phyloP scores from a whole-genome alignment of 2,329 filamentous ascomycete species.

The Penicillium sp. region DNA sequence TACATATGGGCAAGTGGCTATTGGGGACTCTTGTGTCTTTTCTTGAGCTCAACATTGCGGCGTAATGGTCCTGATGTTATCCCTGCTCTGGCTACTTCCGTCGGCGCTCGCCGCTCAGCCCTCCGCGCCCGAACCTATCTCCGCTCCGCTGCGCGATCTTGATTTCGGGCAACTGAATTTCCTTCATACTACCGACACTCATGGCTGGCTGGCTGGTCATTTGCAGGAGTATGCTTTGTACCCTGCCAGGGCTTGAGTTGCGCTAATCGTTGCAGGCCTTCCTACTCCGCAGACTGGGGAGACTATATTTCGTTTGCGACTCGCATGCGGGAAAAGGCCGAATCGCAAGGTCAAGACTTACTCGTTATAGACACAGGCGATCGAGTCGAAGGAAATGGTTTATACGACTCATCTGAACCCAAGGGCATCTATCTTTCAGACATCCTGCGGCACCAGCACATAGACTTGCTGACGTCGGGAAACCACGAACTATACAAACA shows the following conservation, averaged over 20 bases:
- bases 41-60: background rate
- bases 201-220: conserved; percentile 94
- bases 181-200: conserved; percentile 92
- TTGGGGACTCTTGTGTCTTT: background rate
- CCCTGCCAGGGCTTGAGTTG: conserved; percentile 7
- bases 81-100: conserved; percentile 24
- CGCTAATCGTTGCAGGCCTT: conserved; percentile 54
- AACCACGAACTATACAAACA: conserved; percentile 93
- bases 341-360: conserved; percentile 74
- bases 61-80: conserved; percentile 9
- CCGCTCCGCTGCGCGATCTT: conserved; percentile 76
- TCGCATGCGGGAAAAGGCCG: conserved; percentile 74
- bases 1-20: background rate
- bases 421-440: conserved; percentile 87
- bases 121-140: conserved; percentile 69
- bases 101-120: conserved; percentile 63
- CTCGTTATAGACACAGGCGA: conserved; percentile 96
- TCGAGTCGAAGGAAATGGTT: conserved; percentile 85
- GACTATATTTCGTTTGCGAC: conserved; percentile 92
- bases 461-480: conserved; percentile 81
- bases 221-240: conserved; percentile 68
- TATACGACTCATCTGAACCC: conserved; percentile 85
- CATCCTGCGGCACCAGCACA: conserved; percentile 74
- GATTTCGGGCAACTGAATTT: conserved; percentile 95
- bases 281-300: conserved; percentile 95